Conservation (phyloP, 2,329 filamentous ascomycete genomes). For the Pseudophaeomoniella oleicola region DNA sequence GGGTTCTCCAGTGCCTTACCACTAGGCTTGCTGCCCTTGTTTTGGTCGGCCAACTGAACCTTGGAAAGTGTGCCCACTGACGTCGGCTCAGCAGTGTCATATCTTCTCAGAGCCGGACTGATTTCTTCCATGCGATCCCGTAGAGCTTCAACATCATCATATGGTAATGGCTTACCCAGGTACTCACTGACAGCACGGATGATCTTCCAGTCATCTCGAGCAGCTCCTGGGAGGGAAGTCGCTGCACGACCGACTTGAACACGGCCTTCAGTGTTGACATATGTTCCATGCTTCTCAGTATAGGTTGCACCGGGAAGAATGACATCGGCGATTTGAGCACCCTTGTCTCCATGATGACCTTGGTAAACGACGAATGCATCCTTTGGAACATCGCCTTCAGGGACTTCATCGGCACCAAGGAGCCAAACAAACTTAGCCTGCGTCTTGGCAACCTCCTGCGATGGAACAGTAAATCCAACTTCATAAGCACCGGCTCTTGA, state of each 20-base stretch:
- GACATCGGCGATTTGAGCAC: slow-evolving; percentile 84
- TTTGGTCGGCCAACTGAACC: slow-evolving; percentile 89
- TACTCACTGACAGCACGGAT: slow-evolving; percentile 87
- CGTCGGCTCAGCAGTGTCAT: slow-evolving; percentile 79
- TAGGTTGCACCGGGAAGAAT: slow-evolving; percentile 90
- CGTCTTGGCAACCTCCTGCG: slow-evolving; percentile 63
- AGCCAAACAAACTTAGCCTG: slow-evolving; percentile 95
- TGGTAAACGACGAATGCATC: slow-evolving; percentile 96
- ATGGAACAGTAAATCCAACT: slow-evolving; percentile 84
- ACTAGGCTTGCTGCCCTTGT: slow-evolving; percentile 68
- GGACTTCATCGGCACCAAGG: slow-evolving; percentile 84
- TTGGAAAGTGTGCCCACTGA: slow-evolving; percentile 65
- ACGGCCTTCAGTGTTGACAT: slow-evolving; percentile 94
- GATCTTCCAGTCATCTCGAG: slow-evolving; percentile 98
- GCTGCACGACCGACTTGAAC: slow-evolving; percentile 88
- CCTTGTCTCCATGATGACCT: slow-evolving; percentile 90
- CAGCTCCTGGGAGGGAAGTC: slow-evolving; percentile 73
- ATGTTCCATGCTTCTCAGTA: slow-evolving; percentile 92
- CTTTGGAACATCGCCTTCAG: slow-evolving; percentile 75
- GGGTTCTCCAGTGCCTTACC: slow-evolving; percentile 66
- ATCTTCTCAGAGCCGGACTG: slow-evolving; percentile 73
- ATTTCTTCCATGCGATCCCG: slow-evolving; percentile 93
- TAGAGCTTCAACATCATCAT: slow-evolving; percentile 80
- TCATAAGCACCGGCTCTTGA: slow-evolving; percentile 90
- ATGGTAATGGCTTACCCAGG: slow-evolving; percentile 71